Conservation (phyloP, 2,329 filamentous ascomycete genomes). For the Curvularia lunata region DNA sequence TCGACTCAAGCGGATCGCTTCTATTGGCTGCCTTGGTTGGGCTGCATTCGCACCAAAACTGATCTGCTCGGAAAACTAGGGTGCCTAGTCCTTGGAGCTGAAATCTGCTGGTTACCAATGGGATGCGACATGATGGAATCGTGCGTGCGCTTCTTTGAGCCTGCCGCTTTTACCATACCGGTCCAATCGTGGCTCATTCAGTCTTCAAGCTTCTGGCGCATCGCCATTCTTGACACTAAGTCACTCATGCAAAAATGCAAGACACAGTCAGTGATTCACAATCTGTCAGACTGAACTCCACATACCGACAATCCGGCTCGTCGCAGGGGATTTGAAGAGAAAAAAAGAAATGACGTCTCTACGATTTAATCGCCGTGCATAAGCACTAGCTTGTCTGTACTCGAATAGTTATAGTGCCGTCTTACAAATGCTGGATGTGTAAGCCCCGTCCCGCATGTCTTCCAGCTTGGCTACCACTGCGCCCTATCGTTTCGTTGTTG, state of each 20-base stretch:
- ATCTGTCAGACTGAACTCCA: neutral
- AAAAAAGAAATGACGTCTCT: neutral
- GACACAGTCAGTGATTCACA: neutral
- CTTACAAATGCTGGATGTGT: neutral
- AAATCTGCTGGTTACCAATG: neutral
- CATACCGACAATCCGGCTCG: neutral
- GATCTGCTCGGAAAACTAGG: neutral
- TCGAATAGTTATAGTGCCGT: neutral
- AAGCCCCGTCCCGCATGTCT: neutral
- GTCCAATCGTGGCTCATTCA: neutral
- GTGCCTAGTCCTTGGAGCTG: neutral
- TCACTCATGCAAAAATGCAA: neutral
- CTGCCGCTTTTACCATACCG: neutral
- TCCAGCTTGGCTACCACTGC: neutral
- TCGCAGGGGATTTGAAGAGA: too few species aligned
- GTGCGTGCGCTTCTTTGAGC: neutral
- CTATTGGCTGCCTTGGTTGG: neutral
- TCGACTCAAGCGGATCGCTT: neutral
- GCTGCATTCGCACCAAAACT: neutral
- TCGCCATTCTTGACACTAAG: neutral
- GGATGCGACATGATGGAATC: neutral
- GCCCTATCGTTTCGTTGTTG: neutral
- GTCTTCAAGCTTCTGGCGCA: neutral
- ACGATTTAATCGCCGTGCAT: neutral
- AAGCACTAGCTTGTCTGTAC: neutral